Conservation (phyloP, 495 filamentous ascomycete genomes). For the Lasiosphaeria miniovina region DNA sequence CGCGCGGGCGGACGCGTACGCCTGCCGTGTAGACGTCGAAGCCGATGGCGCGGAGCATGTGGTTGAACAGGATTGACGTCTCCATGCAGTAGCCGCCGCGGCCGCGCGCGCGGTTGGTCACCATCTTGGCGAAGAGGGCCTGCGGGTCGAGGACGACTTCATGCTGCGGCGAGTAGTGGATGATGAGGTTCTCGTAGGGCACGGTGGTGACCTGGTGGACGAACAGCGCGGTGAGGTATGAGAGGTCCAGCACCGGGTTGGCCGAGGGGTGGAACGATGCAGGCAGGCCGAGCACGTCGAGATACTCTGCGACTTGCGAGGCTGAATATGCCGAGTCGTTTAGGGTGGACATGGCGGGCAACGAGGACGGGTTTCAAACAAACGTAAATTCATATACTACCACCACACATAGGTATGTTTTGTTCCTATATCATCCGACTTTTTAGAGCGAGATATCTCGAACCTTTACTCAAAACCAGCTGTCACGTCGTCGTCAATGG, state of each 20-base stretch:
- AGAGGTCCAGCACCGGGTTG: constrained; percentile 24
- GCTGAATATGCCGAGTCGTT: constrained; percentile 20
- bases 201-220: constrained; percentile 54
- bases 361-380: background rate
- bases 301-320: constrained; percentile 23
- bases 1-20: constrained; percentile 32
- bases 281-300: constrained; percentile 30
- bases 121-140: constrained; percentile 59
- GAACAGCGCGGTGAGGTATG: constrained; percentile 45
- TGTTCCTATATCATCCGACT: no score
- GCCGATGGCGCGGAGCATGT: constrained; percentile 56
- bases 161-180: constrained; percentile 47
- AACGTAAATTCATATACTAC: no score
- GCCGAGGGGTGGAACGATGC: constrained; percentile 26
- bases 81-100: constrained; percentile 75
- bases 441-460: no score
- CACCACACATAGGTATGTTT: no score
- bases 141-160: constrained; percentile 51
- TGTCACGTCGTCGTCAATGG: no score
- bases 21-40: constrained; percentile 49
- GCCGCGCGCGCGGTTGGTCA: constrained; percentile 42
- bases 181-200: constrained; percentile 65
- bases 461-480: no score
- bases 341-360: background rate
- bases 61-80: constrained; percentile 59